Conservation (phyloP, 768 basidiomycete species). For the Dioszegia crocea region DNA sequence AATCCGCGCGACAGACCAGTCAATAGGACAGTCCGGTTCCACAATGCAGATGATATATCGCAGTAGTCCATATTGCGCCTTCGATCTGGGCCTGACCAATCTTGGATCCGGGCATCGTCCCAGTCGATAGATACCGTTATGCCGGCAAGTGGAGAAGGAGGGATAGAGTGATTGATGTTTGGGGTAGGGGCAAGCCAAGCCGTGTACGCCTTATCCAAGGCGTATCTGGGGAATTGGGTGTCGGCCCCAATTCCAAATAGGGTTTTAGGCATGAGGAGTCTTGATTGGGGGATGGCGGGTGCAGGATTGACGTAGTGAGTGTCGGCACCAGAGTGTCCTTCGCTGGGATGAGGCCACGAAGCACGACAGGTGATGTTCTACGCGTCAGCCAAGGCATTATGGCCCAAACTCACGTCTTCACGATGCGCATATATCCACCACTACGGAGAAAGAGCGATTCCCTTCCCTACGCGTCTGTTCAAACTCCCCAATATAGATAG, state of each 20-base stretch:
- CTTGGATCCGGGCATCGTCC: constrained; percentile 37
- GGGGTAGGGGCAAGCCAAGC: constrained; percentile 35
- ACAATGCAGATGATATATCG: no score
- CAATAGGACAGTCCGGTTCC: no score
- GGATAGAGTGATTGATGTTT: constrained; percentile 7
- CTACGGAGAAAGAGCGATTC: no score
- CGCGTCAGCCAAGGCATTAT: no score
- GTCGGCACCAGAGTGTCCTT: constrained; percentile 5
- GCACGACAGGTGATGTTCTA: no score
- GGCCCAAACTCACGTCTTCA: no score
- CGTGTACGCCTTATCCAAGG: constrained; percentile 19
- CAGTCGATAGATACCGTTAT: constrained; percentile 22
- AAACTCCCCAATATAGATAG: constrained; percentile 42
- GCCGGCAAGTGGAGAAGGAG: constrained; percentile 29
- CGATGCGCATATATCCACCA: no score
- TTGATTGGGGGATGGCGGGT: constrained; percentile 22
- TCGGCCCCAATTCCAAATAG: neutral
- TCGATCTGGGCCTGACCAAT: constrained; percentile 29
- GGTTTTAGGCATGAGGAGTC: constrained; percentile 15
- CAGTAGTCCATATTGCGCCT: constrained; percentile 29
- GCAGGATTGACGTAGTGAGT: constrained; percentile 33
- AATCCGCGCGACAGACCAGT: no score
- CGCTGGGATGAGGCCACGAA: neutral
- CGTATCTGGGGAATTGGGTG: neutral
- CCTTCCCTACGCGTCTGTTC: constrained; percentile 20